Conservation (phyloP, 495 filamentous ascomycete species). For the Neurospora sp. region DNA sequence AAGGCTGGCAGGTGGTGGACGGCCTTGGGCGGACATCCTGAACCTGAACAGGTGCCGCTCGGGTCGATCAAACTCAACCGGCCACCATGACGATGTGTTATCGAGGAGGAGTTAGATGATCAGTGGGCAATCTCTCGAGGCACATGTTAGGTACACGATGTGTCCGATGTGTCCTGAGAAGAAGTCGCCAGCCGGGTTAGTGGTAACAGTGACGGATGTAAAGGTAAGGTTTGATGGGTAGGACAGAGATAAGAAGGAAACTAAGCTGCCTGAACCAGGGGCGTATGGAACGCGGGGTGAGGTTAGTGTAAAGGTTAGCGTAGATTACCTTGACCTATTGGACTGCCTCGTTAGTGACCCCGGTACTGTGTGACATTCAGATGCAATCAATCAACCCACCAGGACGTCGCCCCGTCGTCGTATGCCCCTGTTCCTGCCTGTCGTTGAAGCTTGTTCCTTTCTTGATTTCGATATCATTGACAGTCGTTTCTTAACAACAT, state of each 20-base stretch:
- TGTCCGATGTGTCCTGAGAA: background rate
- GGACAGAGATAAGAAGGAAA: background rate
- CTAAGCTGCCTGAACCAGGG: background rate
- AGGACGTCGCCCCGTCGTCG: background rate
- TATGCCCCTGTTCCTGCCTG: background rate
- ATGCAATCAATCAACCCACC: background rate
- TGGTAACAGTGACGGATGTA: background rate
- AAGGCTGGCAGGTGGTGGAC: slow-evolving; percentile 13
- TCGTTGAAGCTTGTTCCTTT: background rate
- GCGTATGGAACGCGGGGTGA: background rate
- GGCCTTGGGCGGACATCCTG: slow-evolving; percentile 21
- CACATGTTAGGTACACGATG: background rate
- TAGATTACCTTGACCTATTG: background rate
- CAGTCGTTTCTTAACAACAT: background rate
- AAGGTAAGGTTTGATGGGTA: background rate
- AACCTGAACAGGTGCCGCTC: slow-evolving; percentile 13
- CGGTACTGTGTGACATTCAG: background rate
- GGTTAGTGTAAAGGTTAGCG: background rate
- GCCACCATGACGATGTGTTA: slow-evolving; percentile 14
- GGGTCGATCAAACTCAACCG: slow-evolving; percentile 18
- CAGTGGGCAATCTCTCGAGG: background rate
- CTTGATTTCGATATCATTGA: too few relatives aligned
- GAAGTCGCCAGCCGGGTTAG: background rate
- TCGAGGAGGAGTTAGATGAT: background rate
- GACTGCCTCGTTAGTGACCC: background rate